Evolutionary conservation across 441 rosid genomes (phyloP), one percentile per base, ranked within the genome.

Genomic region (Syzygium malaccense): DNA sequence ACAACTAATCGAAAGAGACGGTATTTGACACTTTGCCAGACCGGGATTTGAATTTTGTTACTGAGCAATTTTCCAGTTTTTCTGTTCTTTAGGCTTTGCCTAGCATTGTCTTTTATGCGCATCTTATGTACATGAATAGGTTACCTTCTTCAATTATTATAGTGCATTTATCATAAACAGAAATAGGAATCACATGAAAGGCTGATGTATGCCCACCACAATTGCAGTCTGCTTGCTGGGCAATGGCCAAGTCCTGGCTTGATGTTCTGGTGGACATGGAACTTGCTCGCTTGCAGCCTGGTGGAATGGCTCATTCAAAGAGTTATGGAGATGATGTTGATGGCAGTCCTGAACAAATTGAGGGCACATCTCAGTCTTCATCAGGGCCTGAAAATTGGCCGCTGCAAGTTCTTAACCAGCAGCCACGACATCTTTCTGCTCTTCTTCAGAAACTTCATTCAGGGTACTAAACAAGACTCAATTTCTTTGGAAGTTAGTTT

Each of bases 231-330:
- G 99, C 99, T 32, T 98, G 99, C 94, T 98, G 99, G 99, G 99
- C 98, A n/a, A 94, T 98, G 96, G 97, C 99, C 89, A 98, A 95
- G 91, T 98, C 99, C 51, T 97, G 99, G 99, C 99, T 98, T 94
- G 99, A 96, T 93, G 94, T 94, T 91, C 99, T 94, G 92, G 98
- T 97, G 92, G 99, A 96, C 93, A 88, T 96, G 88, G 99, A 96
- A 91, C 92, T 98, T 86, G 95, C 98, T 89, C 93, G 90, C 85
- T 93, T 93, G 89, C 94, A 93, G 90, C 98, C 95, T 86, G 97
- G 97, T 86, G 94, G 94, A 91, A 88, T 93, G 89, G 96, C 95
- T 87, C 95, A 91, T 89, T 93, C 96, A 85, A 95, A 94, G 93
- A 94, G 92, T 88, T 93, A 91, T 90, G 93, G 93, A 89, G 95